These are phyloP conservation scores for Aspergillus sp. DNA, from an alignment of 2,329 filamentous ascomycete species.

Conservation along the genomic window DNA sequence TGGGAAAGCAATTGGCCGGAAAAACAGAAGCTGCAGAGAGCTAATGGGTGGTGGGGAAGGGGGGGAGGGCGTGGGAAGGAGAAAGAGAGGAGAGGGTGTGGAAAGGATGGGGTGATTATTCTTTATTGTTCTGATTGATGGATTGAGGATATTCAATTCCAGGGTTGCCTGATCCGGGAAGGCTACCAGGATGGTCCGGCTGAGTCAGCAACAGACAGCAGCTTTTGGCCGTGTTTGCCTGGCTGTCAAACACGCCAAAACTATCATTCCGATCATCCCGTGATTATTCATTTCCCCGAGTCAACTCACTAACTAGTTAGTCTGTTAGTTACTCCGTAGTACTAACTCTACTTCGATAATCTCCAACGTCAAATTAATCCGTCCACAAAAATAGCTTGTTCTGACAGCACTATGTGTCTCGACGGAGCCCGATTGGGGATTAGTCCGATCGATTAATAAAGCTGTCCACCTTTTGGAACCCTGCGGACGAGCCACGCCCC, in stretches of 20 bases:
- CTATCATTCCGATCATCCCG: too few relatives aligned
- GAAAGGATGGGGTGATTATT: neutral
- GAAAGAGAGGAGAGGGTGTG: neutral
- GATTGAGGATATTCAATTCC: neutral
- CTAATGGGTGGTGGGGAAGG: neutral
- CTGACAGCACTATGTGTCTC: neutral
- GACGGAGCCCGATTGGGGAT: neutral
- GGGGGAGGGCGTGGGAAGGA: neutral
- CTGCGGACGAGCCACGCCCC: neutral
- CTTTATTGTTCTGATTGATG: conserved; percentile 3
- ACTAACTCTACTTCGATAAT: neutral
- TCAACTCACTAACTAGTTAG: too few relatives aligned
- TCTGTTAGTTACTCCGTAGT: too few relatives aligned
- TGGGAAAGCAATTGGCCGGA: conserved; percentile 4
- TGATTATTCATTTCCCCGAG: too few relatives aligned
- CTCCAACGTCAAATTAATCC: neutral
- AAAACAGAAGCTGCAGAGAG: neutral
- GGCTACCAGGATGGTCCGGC: neutral
- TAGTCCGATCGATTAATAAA: neutral
- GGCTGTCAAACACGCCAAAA: neutral
- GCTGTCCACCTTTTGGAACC: neutral
- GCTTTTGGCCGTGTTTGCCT: neutral
- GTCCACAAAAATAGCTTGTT: neutral
- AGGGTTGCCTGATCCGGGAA: neutral
- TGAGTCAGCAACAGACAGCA: neutral